phyloP scores from a whole-genome alignment of 352 stramenopile species.

The Chloridella minuta region DNA sequence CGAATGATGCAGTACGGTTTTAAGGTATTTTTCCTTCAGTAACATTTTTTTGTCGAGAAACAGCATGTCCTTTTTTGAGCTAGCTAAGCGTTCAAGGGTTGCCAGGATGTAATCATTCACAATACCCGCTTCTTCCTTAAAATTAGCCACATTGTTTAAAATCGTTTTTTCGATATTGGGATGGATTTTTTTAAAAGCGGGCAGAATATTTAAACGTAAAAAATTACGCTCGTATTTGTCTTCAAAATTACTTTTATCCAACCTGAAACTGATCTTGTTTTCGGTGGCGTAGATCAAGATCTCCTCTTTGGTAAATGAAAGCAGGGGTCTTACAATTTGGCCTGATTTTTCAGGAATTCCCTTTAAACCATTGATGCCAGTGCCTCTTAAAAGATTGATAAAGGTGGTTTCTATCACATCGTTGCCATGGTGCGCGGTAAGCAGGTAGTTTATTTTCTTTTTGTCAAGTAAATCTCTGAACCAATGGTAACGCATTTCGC shows the following conservation, averaged over 20 bases:
- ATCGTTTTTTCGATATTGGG: not conserved
- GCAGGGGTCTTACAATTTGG: not conserved
- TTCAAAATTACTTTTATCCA: not conserved
- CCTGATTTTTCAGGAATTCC: not conserved
- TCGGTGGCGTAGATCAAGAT: not conserved
- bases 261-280: not conserved
- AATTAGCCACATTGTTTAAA: not conserved
- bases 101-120: not conserved
- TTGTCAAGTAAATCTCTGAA: not conserved
- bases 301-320: not conserved
- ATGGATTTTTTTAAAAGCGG: not conserved
- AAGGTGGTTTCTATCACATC: not conserved
- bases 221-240: constrained; percentile 1
- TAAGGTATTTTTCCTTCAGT: not conserved
- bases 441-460: not conserved
- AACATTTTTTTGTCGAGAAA: not conserved
- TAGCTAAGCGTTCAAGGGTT: not conserved
- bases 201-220: not conserved
- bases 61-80: not conserved
- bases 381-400: not conserved
- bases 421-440: not conserved
- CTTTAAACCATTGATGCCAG: not conserved
- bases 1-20: not conserved
- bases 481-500: not conserved
- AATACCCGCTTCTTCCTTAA: not conserved